Evolutionary conservation across 257 asterid genomes (phyloP).

Genomic region (Solanum rostratum): DNA sequence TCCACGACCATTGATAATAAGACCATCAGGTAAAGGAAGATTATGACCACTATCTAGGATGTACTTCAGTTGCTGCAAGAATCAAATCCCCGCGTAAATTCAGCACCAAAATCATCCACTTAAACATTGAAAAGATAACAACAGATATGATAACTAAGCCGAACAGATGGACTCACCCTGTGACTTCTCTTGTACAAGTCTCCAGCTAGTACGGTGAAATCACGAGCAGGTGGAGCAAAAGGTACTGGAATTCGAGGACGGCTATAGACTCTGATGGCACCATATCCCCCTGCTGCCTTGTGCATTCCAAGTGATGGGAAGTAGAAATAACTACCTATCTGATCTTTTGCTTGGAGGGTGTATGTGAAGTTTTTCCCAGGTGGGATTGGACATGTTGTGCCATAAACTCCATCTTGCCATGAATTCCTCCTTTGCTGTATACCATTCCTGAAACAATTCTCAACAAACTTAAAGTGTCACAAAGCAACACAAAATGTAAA

Average conservation of each 20-base stretch:
- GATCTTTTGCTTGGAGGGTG: constrained; percentile 83
- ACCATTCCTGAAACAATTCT: constrained; percentile 53
- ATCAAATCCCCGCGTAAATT: background rate
- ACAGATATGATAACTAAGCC: background rate
- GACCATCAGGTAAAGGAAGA: constrained; percentile 93
- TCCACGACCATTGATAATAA: constrained; percentile 82
- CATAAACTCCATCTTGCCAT: constrained; percentile 81
- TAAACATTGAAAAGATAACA: background rate
- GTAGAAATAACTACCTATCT: constrained; percentile 83
- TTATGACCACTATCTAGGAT: constrained; percentile 64
- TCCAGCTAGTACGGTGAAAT: constrained; percentile 64
- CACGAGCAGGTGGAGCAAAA: constrained; percentile 71
- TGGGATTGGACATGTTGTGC: constrained; percentile 82
- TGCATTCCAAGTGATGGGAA: constrained; percentile 78
- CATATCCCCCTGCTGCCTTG: constrained; percentile 89
- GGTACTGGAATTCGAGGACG: constrained; percentile 92
- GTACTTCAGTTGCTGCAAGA: constrained; percentile 64
- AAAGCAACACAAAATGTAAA: too few species aligned
- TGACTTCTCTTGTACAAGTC: constrained; percentile 85
- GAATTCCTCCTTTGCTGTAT: constrained; percentile 92
- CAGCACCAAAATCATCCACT: background rate
- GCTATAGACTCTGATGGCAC: constrained; percentile 72
- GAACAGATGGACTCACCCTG: constrained; percentile 36
- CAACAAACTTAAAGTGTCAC: background rate
- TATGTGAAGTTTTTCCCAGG: constrained; percentile 81